phyloP scores from a whole-genome alignment of 495 filamentous ascomycete genomes.

The Parmelia sp. region DNA sequence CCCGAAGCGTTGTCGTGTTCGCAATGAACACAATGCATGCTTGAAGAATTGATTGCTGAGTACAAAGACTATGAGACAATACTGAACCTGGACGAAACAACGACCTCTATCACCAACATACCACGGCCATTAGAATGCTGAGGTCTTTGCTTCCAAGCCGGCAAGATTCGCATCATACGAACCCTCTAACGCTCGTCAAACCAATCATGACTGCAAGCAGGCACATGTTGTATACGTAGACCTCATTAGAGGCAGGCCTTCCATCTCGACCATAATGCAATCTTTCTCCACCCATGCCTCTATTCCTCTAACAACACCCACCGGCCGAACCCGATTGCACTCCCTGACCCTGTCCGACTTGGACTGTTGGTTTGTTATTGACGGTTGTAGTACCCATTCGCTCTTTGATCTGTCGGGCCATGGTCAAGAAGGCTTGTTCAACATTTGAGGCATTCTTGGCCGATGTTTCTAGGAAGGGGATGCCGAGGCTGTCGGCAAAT shows the following conservation, averaged over 20 bases:
- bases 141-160: conserved; percentile 9
- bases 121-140: conserved; percentile 13
- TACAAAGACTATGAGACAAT: conserved; percentile 19
- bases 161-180: conserved; percentile 13
- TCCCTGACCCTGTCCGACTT: conserved; percentile 88
- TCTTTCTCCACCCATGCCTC: conserved; percentile 9
- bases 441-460: conserved; percentile 99
- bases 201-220: conserved; percentile 12
- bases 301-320: conserved; percentile 81
- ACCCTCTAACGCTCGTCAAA: conserved; percentile 18
- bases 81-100: conserved; percentile 16
- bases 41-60: conserved; percentile 12
- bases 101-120: conserved; percentile 7
- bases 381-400: conserved; percentile 95
- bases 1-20: not conserved
- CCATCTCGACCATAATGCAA: conserved; percentile 12
- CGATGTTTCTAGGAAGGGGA: conserved; percentile 98
- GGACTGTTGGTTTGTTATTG: conserved; percentile 97
- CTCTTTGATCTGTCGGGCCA: conserved; percentile 99
- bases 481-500: conserved; percentile 97
- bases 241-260: not conserved
- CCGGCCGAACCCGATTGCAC: conserved; percentile 84
- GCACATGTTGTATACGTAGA: conserved; percentile 13
- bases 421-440: conserved; percentile 98
- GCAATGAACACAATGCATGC: not conserved